Evolutionary conservation across 2,329 filamentous ascomycete species (phyloP).

Genomic region (Canariomyces notabilis): DNA sequence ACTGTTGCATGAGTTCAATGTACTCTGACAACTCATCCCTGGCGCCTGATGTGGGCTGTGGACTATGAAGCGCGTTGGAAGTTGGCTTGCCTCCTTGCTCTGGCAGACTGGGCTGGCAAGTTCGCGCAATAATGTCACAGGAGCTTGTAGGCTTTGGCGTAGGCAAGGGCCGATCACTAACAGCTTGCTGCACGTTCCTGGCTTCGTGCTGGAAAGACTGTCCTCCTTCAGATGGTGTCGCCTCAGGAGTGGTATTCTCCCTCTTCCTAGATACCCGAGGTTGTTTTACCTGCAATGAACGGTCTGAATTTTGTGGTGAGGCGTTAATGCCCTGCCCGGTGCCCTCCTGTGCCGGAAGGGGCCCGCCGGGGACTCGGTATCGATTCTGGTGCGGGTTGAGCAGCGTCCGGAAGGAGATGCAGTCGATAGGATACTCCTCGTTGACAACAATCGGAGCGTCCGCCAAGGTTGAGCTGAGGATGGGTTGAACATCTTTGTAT

Average conservation of each 20-base stretch:
- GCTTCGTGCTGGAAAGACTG: constrained; percentile 11
- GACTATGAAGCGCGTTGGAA: not conserved
- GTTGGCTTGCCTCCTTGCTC: not conserved
- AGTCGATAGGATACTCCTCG: constrained; percentile 65
- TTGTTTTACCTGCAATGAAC: constrained; percentile 47
- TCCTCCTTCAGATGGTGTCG: constrained; percentile 24
- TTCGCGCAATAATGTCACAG: no score
- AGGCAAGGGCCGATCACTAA: no score
- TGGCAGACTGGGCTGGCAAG: not conserved
- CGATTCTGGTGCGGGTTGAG: constrained; percentile 54
- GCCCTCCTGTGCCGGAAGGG: constrained; percentile 16
- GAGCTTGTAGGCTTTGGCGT: no score
- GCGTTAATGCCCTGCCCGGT: constrained; percentile 2
- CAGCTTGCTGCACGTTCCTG: not conserved
- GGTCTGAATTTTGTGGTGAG: constrained; percentile 21
- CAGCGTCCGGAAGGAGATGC: constrained; percentile 53
- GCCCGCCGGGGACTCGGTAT: constrained; percentile 54
- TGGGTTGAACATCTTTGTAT: constrained; percentile 57
- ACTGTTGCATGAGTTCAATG: constrained; percentile 58
- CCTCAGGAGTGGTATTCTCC: constrained; percentile 35
- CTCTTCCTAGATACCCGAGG: constrained; percentile 33
- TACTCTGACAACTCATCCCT: constrained; percentile 57
- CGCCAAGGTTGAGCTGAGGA: constrained; percentile 10
- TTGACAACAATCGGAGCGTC: constrained; percentile 52
- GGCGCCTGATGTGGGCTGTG: constrained; percentile 5